Percentiles rank a stretch among this genome's conserved stretches.
Evolutionary conservation across 140 eudicot species (phyloP).

Genomic region (Flaveria floridana): DNA sequence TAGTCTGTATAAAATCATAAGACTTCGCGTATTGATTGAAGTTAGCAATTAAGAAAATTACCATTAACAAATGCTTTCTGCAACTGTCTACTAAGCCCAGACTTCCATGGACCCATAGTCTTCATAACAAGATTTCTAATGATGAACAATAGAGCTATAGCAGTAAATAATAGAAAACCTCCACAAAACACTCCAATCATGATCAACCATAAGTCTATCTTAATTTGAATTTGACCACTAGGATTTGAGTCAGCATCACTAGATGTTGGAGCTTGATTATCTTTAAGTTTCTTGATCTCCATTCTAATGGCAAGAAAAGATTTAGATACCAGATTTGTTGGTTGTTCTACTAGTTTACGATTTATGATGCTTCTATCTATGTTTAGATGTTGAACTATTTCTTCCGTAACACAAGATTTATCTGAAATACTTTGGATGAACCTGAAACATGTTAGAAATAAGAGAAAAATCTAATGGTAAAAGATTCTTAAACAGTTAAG

Average conservation of each 20-base stretch:
- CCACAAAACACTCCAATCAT: slow-evolving; percentile 40
- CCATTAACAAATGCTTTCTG: slow-evolving; percentile 92
- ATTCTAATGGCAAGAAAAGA: slow-evolving; percentile 54
- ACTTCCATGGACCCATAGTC: slow-evolving; percentile 72
- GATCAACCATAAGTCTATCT: slow-evolving; percentile 35
- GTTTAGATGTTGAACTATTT: slow-evolving; percentile 27
- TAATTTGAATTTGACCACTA: background rate
- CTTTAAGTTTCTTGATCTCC: slow-evolving; percentile 11
- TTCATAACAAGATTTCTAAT: slow-evolving; percentile 45
- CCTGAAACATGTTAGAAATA: slow-evolving; percentile 36
- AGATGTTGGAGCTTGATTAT: slow-evolving; percentile 22
- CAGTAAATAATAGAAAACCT: slow-evolving; percentile 43
- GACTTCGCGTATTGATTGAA: no score
- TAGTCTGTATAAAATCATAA: background rate
- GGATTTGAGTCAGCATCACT: slow-evolving; percentile 15
- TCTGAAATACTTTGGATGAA: slow-evolving; percentile 35
- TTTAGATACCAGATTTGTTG: slow-evolving; percentile 47
- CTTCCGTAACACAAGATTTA: slow-evolving; percentile 31
- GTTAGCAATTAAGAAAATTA: slow-evolving; percentile 14
- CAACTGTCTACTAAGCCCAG: slow-evolving; percentile 80
- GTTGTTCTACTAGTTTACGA: slow-evolving; percentile 45
- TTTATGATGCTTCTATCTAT: slow-evolving; percentile 36
- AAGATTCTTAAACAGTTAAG: background rate
- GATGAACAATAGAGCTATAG: slow-evolving; percentile 37
- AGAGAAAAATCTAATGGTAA: background rate